Conservation (phyloP, 305 asterid species). For the Nicotiana rustica region DNA sequence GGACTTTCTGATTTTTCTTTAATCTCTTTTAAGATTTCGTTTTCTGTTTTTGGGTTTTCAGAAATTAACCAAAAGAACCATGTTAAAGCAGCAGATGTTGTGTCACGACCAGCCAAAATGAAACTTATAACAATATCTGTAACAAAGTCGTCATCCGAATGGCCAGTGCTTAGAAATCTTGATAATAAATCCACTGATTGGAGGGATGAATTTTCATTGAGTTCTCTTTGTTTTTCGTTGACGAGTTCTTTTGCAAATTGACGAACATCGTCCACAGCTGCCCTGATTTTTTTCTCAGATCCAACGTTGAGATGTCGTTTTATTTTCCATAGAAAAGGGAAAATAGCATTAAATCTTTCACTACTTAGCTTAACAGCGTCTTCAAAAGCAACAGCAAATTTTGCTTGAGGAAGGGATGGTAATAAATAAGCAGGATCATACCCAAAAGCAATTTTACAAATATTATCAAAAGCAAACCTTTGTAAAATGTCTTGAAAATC, state of each 20-base stretch:
- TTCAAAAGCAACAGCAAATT: conserved; percentile 57
- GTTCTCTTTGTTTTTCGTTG: conserved; percentile 49
- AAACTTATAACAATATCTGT: conserved; percentile 63
- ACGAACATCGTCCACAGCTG: conserved; percentile 38
- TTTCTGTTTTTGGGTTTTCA: conserved; percentile 49
- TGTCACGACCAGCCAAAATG: conserved; percentile 65
- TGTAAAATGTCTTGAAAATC: conserved; percentile 69
- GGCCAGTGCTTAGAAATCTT: conserved; percentile 59
- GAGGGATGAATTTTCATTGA: conserved; percentile 33
- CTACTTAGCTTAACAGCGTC: conserved; percentile 42
- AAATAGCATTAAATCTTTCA: conserved; percentile 44
- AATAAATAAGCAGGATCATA: conserved; percentile 60
- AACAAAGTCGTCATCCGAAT: conserved; percentile 54
- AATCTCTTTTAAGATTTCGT: conserved; percentile 48
- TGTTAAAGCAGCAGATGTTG: conserved; percentile 67
- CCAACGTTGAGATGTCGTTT: conserved; percentile 54
- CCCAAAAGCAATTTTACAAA: conserved; percentile 65
- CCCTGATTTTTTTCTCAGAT: conserved; percentile 49
- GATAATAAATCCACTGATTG: conserved; percentile 63
- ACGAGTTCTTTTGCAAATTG: conserved; percentile 52
- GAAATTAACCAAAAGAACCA: conserved; percentile 69
- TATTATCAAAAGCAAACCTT: conserved; percentile 66
- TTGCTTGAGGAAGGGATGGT: conserved; percentile 52
- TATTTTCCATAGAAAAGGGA: conserved; percentile 52
- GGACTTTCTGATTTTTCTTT: conserved; percentile 39